These are phyloP conservation scores for Tylopilus sp. DNA, from an alignment of 768 basidiomycete genomes.

Conservation along the genomic window DNA sequence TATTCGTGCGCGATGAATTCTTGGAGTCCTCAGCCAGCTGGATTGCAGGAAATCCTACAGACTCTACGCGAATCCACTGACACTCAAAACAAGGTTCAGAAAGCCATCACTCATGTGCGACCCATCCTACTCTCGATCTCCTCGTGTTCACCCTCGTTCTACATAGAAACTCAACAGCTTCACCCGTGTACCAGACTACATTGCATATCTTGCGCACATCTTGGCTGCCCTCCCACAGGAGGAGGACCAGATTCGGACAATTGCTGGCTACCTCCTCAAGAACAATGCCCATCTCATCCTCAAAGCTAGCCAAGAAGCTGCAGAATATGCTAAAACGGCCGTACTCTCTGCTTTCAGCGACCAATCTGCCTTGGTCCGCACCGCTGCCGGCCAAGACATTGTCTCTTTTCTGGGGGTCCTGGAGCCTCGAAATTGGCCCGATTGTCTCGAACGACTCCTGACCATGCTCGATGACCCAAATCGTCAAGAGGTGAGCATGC, in stretches of 20 bases:
- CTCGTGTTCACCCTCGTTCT: slow-evolving; percentile 18
- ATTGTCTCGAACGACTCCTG: slow-evolving; percentile 85
- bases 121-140: slow-evolving; percentile 15
- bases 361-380: slow-evolving; percentile 81
- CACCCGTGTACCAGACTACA: slow-evolving; percentile 88
- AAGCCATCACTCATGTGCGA: slow-evolving; percentile 76
- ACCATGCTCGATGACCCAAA: slow-evolving; percentile 75
- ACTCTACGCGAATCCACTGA: slow-evolving; percentile 91
- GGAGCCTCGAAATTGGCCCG: slow-evolving; percentile 93
- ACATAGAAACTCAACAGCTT: slow-evolving; percentile 81
- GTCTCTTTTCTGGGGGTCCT: slow-evolving; percentile 84
- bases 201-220: slow-evolving; percentile 94
- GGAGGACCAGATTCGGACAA: slow-evolving; percentile 90
- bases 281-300: slow-evolving; percentile 86
- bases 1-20: slow-evolving; percentile 48
- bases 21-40: slow-evolving; percentile 84
- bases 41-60: slow-evolving; percentile 87
- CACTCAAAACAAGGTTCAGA: slow-evolving; percentile 69
- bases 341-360: slow-evolving; percentile 83
- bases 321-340: slow-evolving; percentile 68
- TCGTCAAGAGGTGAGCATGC: slow-evolving; percentile 77
- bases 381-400: slow-evolving; percentile 91
- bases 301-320: slow-evolving; percentile 59
- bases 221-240: slow-evolving; percentile 76
- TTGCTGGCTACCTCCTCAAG: slow-evolving; percentile 96